Base-by-base conservation (phyloP, 2,329 filamentous ascomycete species). In the Pezicula neosporulosa region DNA sequence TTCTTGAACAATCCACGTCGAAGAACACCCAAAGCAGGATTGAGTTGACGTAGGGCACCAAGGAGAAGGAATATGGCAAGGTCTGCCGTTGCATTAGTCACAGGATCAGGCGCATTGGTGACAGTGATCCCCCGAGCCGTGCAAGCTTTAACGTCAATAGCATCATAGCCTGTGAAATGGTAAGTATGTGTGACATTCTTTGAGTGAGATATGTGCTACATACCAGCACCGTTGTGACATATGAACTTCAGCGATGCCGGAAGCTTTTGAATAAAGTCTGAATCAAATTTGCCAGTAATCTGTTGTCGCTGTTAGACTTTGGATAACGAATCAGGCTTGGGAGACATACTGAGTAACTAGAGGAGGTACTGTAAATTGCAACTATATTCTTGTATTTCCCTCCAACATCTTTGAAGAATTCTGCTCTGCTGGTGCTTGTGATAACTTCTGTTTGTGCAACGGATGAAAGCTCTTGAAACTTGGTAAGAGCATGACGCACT, bases 61-160 rank as follows among this genome's bases (percentile, higher is more conserved):
- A 95, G 75, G 56, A 94, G 82, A 9, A 94, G 77, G 66, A 89
- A 94, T 61, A 94, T 82, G 63, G 78, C 84, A 7, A 83, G 77
- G 66, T 94, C 89, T 49, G 90, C 90, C 0, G 89, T 94, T 36
- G 88, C 82, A 63, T 92, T 86, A 66, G 92, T 83, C 42, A 90
- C 87, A 38, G 86, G 85, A 0, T 79, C 82, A 10, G 89, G 89
- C 2, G 86, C 84, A 67, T 93, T 92, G 58, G 87, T 89, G 19
- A 95, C 85, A 35, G 72, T 76, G 57, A 94, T 77, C 3, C 50
- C 52, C 4, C 42, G 15, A 73, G 66, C 12, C 13, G 81, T 85
- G 73, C 88, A 92, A 37, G 86, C 85, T 33, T 77, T 66, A 15
- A 91, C 74, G 66, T 90, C 84, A 57, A 94, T 76, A 66, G 89